Evolutionary conservation across 108 stramenopile genomes (phyloP).

Genomic region (Conticribra guillardii): DNA sequence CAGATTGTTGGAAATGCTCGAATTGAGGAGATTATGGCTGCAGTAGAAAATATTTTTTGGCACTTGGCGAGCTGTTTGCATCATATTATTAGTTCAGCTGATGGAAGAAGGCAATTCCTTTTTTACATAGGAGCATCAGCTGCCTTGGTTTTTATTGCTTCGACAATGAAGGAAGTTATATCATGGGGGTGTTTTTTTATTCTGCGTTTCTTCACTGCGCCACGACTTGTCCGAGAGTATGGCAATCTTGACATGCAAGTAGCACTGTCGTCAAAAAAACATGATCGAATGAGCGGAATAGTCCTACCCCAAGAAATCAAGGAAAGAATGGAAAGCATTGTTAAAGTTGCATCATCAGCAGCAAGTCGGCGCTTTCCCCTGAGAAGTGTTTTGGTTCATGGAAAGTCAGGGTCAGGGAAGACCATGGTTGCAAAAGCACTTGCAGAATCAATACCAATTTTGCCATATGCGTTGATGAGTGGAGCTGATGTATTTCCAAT

Average conservation of each 20-base stretch:
- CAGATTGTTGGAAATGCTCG: slow-evolving; percentile 47
- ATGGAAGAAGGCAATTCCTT: slow-evolving; percentile 47
- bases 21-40: slow-evolving; percentile 38
- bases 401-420: slow-evolving; percentile 86
- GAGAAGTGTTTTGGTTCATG: slow-evolving; percentile 80
- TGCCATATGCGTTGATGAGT: slow-evolving; percentile 87
- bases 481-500: slow-evolving; percentile 74
- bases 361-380: slow-evolving; percentile 59
- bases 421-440: slow-evolving; percentile 84
- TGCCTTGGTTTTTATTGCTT: slow-evolving; percentile 34
- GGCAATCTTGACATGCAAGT: slow-evolving; percentile 27
- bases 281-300: slow-evolving; percentile 18
- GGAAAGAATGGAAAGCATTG: slow-evolving; percentile 33
- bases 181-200: slow-evolving; percentile 38
- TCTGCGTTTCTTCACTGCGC: slow-evolving; percentile 39
- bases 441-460: slow-evolving; percentile 59
- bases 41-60: slow-evolving; percentile 47
- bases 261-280: slow-evolving; percentile 6
- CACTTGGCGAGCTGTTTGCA: slow-evolving; percentile 38
- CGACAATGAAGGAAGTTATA: slow-evolving; percentile 48
- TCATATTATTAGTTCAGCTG: slow-evolving; percentile 37
- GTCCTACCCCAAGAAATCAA: slow-evolving; percentile 33
- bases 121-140: slow-evolving; percentile 41
- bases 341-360: slow-evolving; percentile 39
- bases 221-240: slow-evolving; percentile 58